These are phyloP conservation scores for Diaporthe amygdali DNA, from an alignment of 2,329 filamentous ascomycete genomes.

Conservation along the genomic window DNA sequence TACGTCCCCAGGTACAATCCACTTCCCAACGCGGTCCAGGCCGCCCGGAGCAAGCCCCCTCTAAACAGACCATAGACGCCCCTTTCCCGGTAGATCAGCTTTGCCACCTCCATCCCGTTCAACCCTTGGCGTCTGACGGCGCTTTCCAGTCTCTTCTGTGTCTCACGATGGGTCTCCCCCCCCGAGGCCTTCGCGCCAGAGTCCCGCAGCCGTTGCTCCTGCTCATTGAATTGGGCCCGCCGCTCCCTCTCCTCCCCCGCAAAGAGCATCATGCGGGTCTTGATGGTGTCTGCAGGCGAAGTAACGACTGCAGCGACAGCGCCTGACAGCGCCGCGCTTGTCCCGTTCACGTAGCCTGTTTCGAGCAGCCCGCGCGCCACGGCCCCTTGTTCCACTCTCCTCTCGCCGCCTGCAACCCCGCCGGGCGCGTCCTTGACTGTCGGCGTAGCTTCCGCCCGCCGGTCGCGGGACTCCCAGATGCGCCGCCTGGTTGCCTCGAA, in stretches of 20 bases:
- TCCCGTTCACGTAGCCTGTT: slow-evolving; percentile 72
- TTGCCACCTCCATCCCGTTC: slow-evolving; percentile 64
- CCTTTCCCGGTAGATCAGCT: slow-evolving; percentile 67
- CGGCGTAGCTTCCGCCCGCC: slow-evolving; percentile 32
- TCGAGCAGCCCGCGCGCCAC: slow-evolving; percentile 56
- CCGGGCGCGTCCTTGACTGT: slow-evolving; percentile 27
- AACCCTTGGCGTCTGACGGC: slow-evolving; percentile 39
- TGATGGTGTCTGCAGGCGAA: slow-evolving; percentile 87
- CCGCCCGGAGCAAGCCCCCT: slow-evolving; percentile 73
- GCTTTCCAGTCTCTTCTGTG: slow-evolving; percentile 31
- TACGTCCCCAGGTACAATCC: slow-evolving; percentile 88
- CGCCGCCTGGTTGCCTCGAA: slow-evolving; percentile 73
- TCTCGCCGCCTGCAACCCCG: slow-evolving; percentile 40
- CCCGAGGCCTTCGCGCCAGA: neutral
- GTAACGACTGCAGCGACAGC: slow-evolving; percentile 80
- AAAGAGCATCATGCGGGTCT: slow-evolving; percentile 86
- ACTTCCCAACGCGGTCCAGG: slow-evolving; percentile 83
- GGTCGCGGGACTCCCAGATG: slow-evolving; percentile 48
- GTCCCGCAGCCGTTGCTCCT: slow-evolving; percentile 15
- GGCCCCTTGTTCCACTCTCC: slow-evolving; percentile 19
- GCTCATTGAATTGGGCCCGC: slow-evolving; percentile 8
- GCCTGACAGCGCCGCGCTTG: slow-evolving; percentile 76
- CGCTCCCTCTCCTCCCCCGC: slow-evolving; percentile 45
- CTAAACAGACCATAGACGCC: slow-evolving; percentile 79
- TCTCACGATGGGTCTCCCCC: slow-evolving; percentile 34